These are phyloP conservation scores for thale cress (Arabidopsis thaliana) DNA, from an alignment of 345 rosid species.

Conservation along the genomic window TAIR10.1 NC_003076.8:7781001-7781500, in stretches of 20 bases:
- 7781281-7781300: constrained; percentile 20
- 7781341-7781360: constrained; percentile 15
- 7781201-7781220: constrained; percentile 31
- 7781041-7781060: too few relatives aligned
- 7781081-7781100: too few relatives aligned
- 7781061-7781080: too few relatives aligned
- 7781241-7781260: constrained; percentile 43
- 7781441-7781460: constrained; percentile 20
- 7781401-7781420: constrained; percentile 5
- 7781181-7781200: background rate
- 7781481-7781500: constrained; percentile 54
- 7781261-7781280: constrained; percentile 45
- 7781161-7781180: background rate
- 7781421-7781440: constrained; percentile 6
- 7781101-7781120: too few relatives aligned
- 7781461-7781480: constrained; percentile 30
- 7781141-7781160: background rate
- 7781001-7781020: too few relatives aligned
- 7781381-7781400: background rate
- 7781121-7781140: background rate
- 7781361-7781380: constrained; percentile 30
- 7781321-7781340: constrained; percentile 33
- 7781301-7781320: constrained; percentile 17
- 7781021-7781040: too few relatives aligned
- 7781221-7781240: constrained; percentile 20